Base-by-base conservation (phyloP, 805 yeast species). In the Sugiyamaella boreocaroliniensis region DNA sequence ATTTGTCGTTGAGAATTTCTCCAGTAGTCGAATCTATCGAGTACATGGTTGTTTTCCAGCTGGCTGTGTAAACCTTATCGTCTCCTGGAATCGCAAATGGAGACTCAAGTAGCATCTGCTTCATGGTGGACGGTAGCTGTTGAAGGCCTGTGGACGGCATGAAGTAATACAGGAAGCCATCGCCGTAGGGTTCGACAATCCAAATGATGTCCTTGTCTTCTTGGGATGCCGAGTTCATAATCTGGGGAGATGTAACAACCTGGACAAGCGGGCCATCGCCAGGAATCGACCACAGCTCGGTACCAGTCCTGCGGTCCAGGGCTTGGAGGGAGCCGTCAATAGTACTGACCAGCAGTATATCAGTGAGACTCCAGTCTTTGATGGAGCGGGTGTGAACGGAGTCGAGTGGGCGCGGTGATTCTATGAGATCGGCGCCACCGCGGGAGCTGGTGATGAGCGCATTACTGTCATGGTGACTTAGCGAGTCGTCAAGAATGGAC, bases 131-230 rank as follows among this genome's bases (percentile, higher is more conserved):
- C 0, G 97, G 97, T 2, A 93, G 74, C 63, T 80, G 85, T 62
- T 86, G 88, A 20, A 93, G 68, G 0, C 98, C 98, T 19, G 70
- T 71, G 34, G 79, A 79, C 15, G 82, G 81, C 14, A 86, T 82
- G 68, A 92, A 92, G 64, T 82, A 88, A 66, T 83, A 90, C 2
- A 93, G 72, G 0, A 83, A 73, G 0, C 99, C 99, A 53, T 86
- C 96, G 4, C 82, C 83, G 58, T 77, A 79, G 0, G 98, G 98
- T 60, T 93, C 99, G 0, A 93, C 92, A 49, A 92, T 83, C 92
- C 97, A 86, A 0, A 84, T 78, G 49, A 76, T 61, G 18, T 73
- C 71, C 2, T 66, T 66, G 19, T 60, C 71, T 10, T 53, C 65
- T 54, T 41, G 52, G 40, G 44, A 29, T 15, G 46, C n/a, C 22